phyloP scores from a whole-genome alignment of 148 eudicot species.

The Pharnaceum exiguum region DNA sequence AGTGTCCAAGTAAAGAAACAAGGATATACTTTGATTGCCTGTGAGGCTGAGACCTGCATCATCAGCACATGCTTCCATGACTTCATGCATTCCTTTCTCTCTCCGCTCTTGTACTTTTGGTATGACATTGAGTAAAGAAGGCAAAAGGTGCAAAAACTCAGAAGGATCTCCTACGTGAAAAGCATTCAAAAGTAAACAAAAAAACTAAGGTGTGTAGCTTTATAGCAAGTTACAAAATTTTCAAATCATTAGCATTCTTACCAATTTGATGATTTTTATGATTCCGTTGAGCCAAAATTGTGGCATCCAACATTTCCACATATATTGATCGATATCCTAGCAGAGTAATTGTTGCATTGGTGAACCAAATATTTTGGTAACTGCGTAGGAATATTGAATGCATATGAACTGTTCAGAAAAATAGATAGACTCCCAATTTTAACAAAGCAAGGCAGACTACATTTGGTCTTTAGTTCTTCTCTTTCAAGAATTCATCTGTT shows the following conservation, averaged over 20 bases:
- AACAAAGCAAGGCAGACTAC: conserved; percentile 5
- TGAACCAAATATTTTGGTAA: conserved; percentile 5
- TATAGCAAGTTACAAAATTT: conserved; percentile 16
- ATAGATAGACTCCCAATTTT: conserved; percentile 19
- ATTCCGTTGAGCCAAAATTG: conserved; percentile 7
- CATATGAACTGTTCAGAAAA: neutral
- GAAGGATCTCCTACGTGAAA: too few relatives aligned
- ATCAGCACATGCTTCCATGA: neutral
- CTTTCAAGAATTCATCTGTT: too few relatives aligned
- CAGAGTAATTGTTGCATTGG: neutral
- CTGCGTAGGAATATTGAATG: too few relatives aligned
- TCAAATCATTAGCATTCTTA: conserved; percentile 14
- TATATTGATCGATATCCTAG: too few relatives aligned
- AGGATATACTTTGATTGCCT: neutral
- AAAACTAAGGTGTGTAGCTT: neutral
- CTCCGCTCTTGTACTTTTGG: neutral
- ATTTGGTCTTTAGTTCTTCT: neutral
- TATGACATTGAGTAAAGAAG: conserved; percentile 2
- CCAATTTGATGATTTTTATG: conserved; percentile 14
- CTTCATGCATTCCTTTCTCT: neutral
- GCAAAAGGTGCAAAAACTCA: conserved; percentile 10
- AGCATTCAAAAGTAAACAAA: neutral
- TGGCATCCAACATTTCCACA: conserved; percentile 14
- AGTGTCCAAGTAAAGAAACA: conserved; percentile 8
- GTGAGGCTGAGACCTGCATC: too few relatives aligned